A percentile compares a stretch with the other conserved stretches of the same genome.
phyloP scores from a whole-genome alignment of 2,329 filamentous ascomycete species.

The Drechmeria coniospora region DNA sequence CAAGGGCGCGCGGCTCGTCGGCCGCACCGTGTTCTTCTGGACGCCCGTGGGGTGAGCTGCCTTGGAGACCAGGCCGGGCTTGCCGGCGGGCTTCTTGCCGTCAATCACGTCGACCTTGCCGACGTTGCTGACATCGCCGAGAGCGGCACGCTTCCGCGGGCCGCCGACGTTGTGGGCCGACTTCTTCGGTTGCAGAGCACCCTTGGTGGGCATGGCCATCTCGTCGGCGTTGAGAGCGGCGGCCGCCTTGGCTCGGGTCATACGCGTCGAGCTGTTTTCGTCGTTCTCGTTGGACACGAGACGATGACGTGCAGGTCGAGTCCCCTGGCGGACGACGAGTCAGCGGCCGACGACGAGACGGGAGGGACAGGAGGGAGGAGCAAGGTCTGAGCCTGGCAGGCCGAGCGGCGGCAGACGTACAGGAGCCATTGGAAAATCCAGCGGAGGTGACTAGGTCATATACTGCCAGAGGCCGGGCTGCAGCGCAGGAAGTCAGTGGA shows the following conservation, averaged over 20 bases:
- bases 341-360: constrained; percentile 3
- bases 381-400: neutral
- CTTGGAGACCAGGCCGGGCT: constrained; percentile 63
- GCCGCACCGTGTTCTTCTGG: constrained; percentile 49
- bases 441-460: constrained; percentile 7
- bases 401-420: constrained; percentile 11
- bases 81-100: constrained; percentile 57
- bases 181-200: constrained; percentile 58
- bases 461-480: constrained; percentile 6
- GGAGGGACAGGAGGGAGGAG: constrained; percentile 39
- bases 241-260: constrained; percentile 86
- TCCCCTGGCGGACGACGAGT: constrained; percentile 26
- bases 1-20: constrained; percentile 45
- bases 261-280: constrained; percentile 73
- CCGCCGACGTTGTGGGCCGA: constrained; percentile 33
- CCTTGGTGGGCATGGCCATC: constrained; percentile 38
- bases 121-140: constrained; percentile 93
- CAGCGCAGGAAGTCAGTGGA: constrained; percentile 5
- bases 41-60: constrained; percentile 67
- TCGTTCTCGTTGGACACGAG: constrained; percentile 84
- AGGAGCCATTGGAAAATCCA: constrained; percentile 19
- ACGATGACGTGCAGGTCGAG: constrained; percentile 56
- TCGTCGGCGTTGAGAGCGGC: constrained; percentile 57
- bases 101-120: constrained; percentile 59
- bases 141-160: constrained; percentile 60